These are phyloP conservation scores for Zygoascus tannicola DNA, from an alignment of 805 yeast genomes.

Conservation along the genomic window DNA sequence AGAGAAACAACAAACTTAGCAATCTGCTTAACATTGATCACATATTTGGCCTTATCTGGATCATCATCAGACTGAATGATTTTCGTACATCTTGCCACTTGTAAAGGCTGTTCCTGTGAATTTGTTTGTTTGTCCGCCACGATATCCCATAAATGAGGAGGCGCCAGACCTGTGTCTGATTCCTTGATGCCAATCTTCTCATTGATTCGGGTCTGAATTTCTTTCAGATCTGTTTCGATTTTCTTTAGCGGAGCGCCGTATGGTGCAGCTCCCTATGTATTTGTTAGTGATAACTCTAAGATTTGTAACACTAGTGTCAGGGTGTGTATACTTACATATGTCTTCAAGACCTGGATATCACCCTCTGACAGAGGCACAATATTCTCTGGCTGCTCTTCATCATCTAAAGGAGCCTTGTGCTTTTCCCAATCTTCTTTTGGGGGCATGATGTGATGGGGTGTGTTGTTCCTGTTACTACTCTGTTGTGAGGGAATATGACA, in stretches of 20 bases:
- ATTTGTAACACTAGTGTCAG: constrained; percentile 2
- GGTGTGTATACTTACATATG: constrained; percentile 43
- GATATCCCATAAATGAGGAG: constrained; percentile 96
- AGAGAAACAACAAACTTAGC: constrained; percentile 96
- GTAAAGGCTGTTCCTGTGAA: constrained; percentile 90
- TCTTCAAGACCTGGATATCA: constrained; percentile 92
- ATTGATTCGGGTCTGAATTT: constrained; percentile 76
- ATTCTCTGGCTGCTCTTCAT: constrained; percentile 48
- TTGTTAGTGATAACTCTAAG: constrained; percentile 12
- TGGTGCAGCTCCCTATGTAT: constrained; percentile 77
- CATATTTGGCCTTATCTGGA: constrained; percentile 84
- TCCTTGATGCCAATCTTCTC: constrained; percentile 82
- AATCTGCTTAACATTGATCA: constrained; percentile 93
- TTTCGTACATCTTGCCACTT: constrained; percentile 97
- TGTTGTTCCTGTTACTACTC: too few relatives aligned
- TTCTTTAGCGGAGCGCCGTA: constrained; percentile 73
- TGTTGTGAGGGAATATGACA: too few relatives aligned
- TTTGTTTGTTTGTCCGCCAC: constrained; percentile 91
- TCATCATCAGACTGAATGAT: constrained; percentile 64
- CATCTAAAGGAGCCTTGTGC: constrained; percentile 79
- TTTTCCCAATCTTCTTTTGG: constrained; percentile 99
- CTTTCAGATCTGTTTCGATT: constrained; percentile 80
- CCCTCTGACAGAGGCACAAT: constrained; percentile 87
- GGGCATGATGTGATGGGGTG: constrained; percentile 55
- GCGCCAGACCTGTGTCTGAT: constrained; percentile 95